Conservation (phyloP, 345 rosid genomes). For the Arabidopsis suecica region DNA sequence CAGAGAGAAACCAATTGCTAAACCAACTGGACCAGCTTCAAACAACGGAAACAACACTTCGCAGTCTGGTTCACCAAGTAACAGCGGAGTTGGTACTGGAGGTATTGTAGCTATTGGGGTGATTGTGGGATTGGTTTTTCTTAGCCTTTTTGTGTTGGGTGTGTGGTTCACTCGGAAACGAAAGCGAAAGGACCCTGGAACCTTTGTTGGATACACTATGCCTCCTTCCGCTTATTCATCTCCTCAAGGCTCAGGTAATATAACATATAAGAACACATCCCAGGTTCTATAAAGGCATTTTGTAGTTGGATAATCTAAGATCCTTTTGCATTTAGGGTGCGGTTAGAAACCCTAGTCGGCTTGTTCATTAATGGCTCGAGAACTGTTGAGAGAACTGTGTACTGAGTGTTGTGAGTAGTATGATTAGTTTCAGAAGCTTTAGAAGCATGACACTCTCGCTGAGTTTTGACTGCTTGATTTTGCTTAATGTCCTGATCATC, state of each 20-base stretch:
- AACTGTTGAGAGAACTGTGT: slow-evolving; percentile 9
- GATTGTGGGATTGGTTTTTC: slow-evolving; percentile 63
- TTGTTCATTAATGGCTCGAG: background rate
- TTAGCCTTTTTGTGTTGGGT: slow-evolving; percentile 72
- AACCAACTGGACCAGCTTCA: slow-evolving; percentile 53
- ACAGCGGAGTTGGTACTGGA: slow-evolving; percentile 55
- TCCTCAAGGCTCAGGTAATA: slow-evolving; percentile 87
- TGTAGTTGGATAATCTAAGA: background rate
- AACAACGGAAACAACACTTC: slow-evolving; percentile 47
- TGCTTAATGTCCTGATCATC: background rate
- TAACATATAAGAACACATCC: background rate
- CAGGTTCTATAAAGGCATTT: slow-evolving; percentile 1
- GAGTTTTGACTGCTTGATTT: slow-evolving; percentile 5
- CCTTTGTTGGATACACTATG: slow-evolving; percentile 60
- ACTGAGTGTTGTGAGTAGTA: background rate
- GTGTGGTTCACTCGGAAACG: slow-evolving; percentile 69
- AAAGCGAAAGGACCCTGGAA: slow-evolving; percentile 56
- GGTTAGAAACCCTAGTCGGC: background rate
- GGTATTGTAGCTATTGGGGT: slow-evolving; percentile 69
- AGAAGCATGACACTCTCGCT: slow-evolving; percentile 1
- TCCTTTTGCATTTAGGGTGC: background rate
- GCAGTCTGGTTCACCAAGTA: slow-evolving; percentile 36
- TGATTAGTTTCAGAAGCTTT: slow-evolving; percentile 6
- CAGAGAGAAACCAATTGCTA: slow-evolving; percentile 79
- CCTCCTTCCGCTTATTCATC: slow-evolving; percentile 85